Evolutionary conservation across 78 protist genomes (phyloP), one percentile per base, ranked within the genome.

Genomic region (Anaeramoeba flamelloides): DNA sequence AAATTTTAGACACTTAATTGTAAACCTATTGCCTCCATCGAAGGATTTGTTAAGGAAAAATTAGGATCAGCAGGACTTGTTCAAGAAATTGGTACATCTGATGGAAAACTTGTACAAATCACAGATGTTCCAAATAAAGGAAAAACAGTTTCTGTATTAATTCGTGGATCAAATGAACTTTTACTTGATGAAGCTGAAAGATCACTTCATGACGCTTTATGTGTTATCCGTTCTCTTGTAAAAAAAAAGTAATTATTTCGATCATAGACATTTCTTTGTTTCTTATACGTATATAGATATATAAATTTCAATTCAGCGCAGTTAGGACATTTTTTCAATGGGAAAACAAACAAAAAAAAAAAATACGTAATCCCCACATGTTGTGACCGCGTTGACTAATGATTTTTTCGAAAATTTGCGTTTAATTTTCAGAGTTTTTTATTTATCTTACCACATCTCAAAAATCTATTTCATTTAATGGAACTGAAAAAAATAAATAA

Each of bases 161-260:
- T 83, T 77, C 84, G 97, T 30, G 99, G 97, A 34, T 88, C 98
- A 38, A 94, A 93, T 90, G 85, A 89, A 82, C 85, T 94, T 38
- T 86, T 95, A 22, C 76, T 93, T 31, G 99, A 90, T 41, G 98
- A 97, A 87, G 89, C 95, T 37, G 98, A 95, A 38, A 90, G 99
- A 34, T 93, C 98, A 1, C 3, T 97, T 77, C 99, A 97, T 86
- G 99, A 97, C 81, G 97, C 99, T 2, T 92, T 97, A 74, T 97
- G 99, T 78, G 99, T 98, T 76, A 87, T 96, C 74, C 92, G 99
- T 39, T 88, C 94, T 41, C 88, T 98, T 32, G 98, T 98, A 74
- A 98, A 96, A 91, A 84, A n/a, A n/a, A 79, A 64, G 78, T 81
- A 85, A 0, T 40, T 30, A 83, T 79, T 87, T 1, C n/a, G n/a